Evolutionary conservation across 345 rosid genomes (phyloP).

Genomic region (Arabis hirsuta): DNA sequence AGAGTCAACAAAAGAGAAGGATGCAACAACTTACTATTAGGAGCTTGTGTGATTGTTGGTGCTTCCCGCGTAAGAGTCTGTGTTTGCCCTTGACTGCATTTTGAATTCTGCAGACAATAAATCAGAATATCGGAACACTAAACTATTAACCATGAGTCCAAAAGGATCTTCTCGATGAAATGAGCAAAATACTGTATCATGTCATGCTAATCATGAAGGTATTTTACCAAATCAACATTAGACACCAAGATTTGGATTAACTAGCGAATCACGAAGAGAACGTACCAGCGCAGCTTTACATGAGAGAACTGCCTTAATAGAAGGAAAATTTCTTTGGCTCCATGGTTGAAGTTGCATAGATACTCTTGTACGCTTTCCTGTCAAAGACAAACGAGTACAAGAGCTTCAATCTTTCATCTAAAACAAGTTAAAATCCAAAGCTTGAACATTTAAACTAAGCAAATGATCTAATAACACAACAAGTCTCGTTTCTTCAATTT

Average conservation of each 20-base stretch:
- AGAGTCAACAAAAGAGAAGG: slow-evolving; percentile 6
- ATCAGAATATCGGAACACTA: not conserved
- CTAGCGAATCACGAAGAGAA: not conserved
- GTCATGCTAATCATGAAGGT: not conserved
- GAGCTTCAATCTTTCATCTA: slow-evolving; percentile 1
- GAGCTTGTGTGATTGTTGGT: slow-evolving; percentile 81
- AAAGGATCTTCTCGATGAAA: slow-evolving; percentile 7
- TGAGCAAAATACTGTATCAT: not conserved
- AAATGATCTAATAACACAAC: slow-evolving; percentile 6
- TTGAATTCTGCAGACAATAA: slow-evolving; percentile 55
- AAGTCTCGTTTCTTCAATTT: not conserved
- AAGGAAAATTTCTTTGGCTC: slow-evolving; percentile 16
- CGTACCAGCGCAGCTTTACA: slow-evolving; percentile 54
- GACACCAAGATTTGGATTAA: not conserved
- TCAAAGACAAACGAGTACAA: slow-evolving; percentile 3
- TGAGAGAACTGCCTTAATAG: slow-evolving; percentile 21
- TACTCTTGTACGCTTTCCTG: slow-evolving; percentile 33
- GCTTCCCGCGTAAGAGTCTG: slow-evolving; percentile 73
- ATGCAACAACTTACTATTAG: slow-evolving; percentile 54
- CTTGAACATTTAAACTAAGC: not conserved
- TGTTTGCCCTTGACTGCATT: slow-evolving; percentile 76
- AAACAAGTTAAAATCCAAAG: not conserved
- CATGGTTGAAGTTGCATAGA: slow-evolving; percentile 31
- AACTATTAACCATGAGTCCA: not conserved
- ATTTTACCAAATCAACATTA: slow-evolving; percentile 9